Base-by-base conservation (phyloP, 352 stramenopile genomes). In the Phytophthora quininea region DNA sequence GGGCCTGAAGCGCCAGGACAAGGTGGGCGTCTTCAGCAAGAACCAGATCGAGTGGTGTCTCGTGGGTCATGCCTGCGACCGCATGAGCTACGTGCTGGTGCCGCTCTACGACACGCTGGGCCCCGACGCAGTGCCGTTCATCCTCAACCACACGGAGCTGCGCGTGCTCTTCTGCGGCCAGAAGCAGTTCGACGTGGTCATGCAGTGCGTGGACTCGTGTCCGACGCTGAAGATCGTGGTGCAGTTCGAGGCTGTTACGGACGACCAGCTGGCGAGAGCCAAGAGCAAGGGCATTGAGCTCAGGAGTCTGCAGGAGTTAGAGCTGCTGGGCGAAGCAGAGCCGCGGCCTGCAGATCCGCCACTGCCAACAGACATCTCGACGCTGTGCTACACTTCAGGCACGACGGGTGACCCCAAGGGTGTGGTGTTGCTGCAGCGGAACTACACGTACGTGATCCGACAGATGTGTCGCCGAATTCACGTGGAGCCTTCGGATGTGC, bases 381-480 rank as follows among this genome's bases (percentile, higher is more conserved):
- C 95, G 27, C 78, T 98, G 42, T 97, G 84, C 80, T 98, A 97
- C 69, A 98, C 94, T 3, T 97, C 80, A 27, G 96, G 95, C 10
- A 98, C 96, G 15, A 98, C 93, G 19, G 95, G 95, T n/a, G 80
- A 97, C 74, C 93, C 96, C 37, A 98, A 98, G 73, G 96, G 95
- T n/a, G 97, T 92, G 32, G 82, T 99, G 15, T 73, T 99, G 14
- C 91, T 86, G 24, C 96, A 99, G 71, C 52, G 61, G 46, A 91
- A 86, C 67, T 66, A 84, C 40, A 32, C 73, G 19, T 65, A 67
- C n/a, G 52, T 73, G 33, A 48, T 63, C 8, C 32, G 52, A 19
- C 51, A 65, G 27, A 68, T 65, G 40, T 50, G 63, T 32, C 47
- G 49, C 11, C 73, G 73, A 29, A 54, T 82, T 7, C 10, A 48